Conservation (phyloP, 2,329 filamentous ascomycete species). For the Penicillium nordicum region DNA sequence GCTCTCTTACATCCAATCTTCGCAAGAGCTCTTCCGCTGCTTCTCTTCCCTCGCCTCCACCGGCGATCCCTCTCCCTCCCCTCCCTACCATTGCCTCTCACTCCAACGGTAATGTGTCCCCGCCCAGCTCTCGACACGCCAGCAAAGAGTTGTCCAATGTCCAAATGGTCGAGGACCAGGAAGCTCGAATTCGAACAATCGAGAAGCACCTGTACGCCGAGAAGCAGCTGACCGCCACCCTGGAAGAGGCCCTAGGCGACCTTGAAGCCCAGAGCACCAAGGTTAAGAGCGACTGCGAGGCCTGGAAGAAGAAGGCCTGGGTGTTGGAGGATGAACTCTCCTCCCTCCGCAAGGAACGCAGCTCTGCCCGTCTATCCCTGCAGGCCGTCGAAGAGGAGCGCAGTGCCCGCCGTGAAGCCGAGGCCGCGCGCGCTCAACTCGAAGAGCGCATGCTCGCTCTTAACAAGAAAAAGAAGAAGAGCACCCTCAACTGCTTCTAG, state of each 20-base stretch:
- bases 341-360: slow-evolving; percentile 56
- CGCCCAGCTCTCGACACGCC: slow-evolving; percentile 64
- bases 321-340: slow-evolving; percentile 64
- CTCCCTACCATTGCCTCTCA: slow-evolving; percentile 63
- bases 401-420: slow-evolving; percentile 84
- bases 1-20: slow-evolving; percentile 64
- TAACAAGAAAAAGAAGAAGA: slow-evolving; percentile 88
- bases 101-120: slow-evolving; percentile 51
- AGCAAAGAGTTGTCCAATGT: slow-evolving; percentile 77
- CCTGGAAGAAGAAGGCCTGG: slow-evolving; percentile 81
- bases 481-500: slow-evolving; percentile 97
- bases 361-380: slow-evolving; percentile 61
- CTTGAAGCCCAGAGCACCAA: slow-evolving; percentile 89
- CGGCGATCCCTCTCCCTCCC: slow-evolving; percentile 91
- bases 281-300: slow-evolving; percentile 84
- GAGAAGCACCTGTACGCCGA: slow-evolving; percentile 96
- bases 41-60: slow-evolving; percentile 87
- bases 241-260: slow-evolving; percentile 93
- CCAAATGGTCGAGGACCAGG: slow-evolving; percentile 90
- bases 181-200: slow-evolving; percentile 89
- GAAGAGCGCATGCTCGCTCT: slow-evolving; percentile 94
- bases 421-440: slow-evolving; percentile 80
- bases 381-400: slow-evolving; percentile 96
- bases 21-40: slow-evolving; percentile 80
- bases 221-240: slow-evolving; percentile 89